Conservation (phyloP, 495 filamentous ascomycete species). For the Daldinia vernicosa region DNA sequence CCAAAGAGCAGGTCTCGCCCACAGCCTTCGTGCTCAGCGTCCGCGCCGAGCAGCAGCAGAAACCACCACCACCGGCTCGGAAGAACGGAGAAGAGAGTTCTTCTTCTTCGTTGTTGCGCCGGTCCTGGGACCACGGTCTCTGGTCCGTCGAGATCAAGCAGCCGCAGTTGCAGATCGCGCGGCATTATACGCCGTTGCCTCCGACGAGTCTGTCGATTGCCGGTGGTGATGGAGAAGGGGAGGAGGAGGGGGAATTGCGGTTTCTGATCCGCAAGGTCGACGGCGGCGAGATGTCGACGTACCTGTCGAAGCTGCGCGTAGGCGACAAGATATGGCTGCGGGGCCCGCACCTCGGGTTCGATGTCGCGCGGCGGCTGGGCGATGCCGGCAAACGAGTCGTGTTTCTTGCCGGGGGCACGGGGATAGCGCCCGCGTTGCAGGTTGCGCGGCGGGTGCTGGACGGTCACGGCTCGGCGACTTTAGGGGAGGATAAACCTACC, state of each 20-base stretch:
- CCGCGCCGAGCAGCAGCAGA: constrained; percentile 39
- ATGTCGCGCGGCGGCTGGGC: constrained; percentile 61
- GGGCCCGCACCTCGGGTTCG: constrained; percentile 77
- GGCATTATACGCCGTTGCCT: constrained; percentile 90
- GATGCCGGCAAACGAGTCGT: constrained; percentile 57
- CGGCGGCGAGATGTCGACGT: constrained; percentile 65
- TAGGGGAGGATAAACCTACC: no score
- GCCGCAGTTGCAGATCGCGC: constrained; percentile 86
- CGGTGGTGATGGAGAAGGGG: neutral
- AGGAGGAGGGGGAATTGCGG: constrained; percentile 42
- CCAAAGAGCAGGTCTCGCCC: constrained; percentile 73
- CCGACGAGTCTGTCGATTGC: constrained; percentile 44
- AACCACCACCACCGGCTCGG: no score
- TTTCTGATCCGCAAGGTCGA: constrained; percentile 61
- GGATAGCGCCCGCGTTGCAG: constrained; percentile 91
- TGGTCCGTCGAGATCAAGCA: constrained; percentile 95
- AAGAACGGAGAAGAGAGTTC: no score
- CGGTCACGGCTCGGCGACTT: constrained; percentile 41
- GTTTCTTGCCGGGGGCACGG: constrained; percentile 92
- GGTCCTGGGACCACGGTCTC: constrained; percentile 63
- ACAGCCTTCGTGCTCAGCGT: constrained; percentile 81
- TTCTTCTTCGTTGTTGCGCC: neutral
- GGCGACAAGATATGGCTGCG: constrained; percentile 75
- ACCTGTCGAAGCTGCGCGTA: constrained; percentile 69
- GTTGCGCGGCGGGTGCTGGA: constrained; percentile 67